phyloP scores from a whole-genome alignment of 495 filamentous ascomycete species.

The Evernia prunastri region DNA sequence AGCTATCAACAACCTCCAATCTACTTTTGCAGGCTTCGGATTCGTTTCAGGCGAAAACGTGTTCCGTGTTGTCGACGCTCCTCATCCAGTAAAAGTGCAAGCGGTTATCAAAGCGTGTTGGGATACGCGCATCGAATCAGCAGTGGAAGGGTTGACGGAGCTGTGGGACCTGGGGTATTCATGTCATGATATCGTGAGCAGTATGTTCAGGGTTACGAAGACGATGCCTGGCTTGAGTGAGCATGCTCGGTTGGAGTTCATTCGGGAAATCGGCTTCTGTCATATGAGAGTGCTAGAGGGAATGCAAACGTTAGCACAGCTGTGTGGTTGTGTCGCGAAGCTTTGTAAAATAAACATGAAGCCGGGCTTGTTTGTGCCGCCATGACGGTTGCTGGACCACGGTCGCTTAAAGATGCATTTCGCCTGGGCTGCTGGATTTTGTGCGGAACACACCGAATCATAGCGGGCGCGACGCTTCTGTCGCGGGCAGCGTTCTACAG shows the following conservation, averaged over 20 bases:
- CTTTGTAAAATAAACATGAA: conserved; percentile 95
- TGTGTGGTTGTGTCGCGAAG: conserved; percentile 84
- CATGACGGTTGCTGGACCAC: conserved; percentile 20
- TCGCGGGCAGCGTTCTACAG: neutral
- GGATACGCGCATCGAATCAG: conserved; percentile 81
- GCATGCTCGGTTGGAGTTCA: conserved; percentile 90
- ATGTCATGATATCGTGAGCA: conserved; percentile 94
- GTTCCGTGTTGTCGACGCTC: conserved; percentile 94
- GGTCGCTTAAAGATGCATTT: neutral
- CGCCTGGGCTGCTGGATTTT: neutral
- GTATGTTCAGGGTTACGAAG: conserved; percentile 98
- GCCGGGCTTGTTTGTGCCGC: conserved; percentile 68
- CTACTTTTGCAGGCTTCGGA: conserved; percentile 89
- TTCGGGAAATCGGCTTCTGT: conserved; percentile 96
- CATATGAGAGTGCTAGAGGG: conserved; percentile 98
- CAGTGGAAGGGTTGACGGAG: conserved; percentile 81
- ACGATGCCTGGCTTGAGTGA: conserved; percentile 83
- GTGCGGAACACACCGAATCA: neutral
- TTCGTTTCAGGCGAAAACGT: conserved; percentile 97
- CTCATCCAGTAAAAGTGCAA: conserved; percentile 96
- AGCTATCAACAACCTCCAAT: conserved; percentile 98
- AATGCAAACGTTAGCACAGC: conserved; percentile 87
- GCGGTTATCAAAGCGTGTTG: conserved; percentile 96
- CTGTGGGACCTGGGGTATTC: conserved; percentile 93
- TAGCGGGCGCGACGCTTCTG: neutral